Evolutionary conservation across 371 early-diverging fungal genomes (phyloP).

Genomic region (Rhizopus arrhizus): DNA sequence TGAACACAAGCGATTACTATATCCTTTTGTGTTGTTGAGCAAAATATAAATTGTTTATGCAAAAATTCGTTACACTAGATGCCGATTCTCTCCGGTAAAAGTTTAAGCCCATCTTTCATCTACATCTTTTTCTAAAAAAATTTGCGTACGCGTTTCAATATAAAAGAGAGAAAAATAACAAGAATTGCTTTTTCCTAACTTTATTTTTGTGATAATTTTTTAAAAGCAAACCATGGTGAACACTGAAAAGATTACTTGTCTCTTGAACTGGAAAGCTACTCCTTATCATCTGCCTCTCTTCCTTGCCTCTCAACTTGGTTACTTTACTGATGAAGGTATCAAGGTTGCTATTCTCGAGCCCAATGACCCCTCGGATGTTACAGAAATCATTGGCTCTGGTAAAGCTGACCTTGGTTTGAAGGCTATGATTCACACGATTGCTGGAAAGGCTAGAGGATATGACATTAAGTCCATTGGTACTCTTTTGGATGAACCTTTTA

Average conservation of each 20-base stretch:
- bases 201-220: neutral
- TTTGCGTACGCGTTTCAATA: neutral
- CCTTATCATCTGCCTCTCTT: conserved; percentile 71
- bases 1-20: too few species aligned
- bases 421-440: conserved; percentile 77
- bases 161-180: neutral
- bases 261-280: conserved; percentile 65
- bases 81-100: neutral
- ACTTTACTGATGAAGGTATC: conserved; percentile 62
- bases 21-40: too few species aligned
- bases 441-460: conserved; percentile 68
- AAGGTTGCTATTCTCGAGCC: conserved; percentile 70
- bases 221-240: conserved; percentile 24
- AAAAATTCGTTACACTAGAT: neutral
- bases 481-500: conserved; percentile 68
- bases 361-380: conserved; percentile 67
- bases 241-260: conserved; percentile 60
- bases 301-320: conserved; percentile 63
- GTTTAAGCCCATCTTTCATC: too few species aligned
- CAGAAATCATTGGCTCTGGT: conserved; percentile 68
- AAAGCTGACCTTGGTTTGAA: conserved; percentile 67
- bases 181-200: neutral
- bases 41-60: too few species aligned
- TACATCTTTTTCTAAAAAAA: neutral
- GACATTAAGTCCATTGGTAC: conserved; percentile 69